Conservation (phyloP, 352 stramenopile genomes). For the Phytophthora hibernalis region DNA sequence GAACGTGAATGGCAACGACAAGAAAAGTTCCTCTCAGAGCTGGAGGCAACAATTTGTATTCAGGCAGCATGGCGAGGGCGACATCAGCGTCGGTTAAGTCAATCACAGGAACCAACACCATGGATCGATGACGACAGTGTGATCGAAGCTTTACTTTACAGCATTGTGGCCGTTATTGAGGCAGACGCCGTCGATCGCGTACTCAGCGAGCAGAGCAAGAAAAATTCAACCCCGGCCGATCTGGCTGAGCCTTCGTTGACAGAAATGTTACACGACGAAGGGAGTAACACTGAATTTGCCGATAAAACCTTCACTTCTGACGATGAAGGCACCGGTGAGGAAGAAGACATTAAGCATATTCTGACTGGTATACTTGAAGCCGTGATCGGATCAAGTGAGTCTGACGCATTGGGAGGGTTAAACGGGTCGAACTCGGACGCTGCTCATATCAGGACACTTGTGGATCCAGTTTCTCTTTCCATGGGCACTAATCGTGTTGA, state of each 20-base stretch:
- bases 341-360: neutral
- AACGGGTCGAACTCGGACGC: neutral
- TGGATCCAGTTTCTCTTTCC: neutral
- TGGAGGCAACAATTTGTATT: constrained; percentile 55
- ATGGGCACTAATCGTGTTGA: neutral
- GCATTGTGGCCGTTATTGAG: constrained; percentile 24
- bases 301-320: neutral
- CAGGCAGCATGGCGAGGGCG: constrained; percentile 52
- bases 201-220: neutral
- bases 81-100: constrained; percentile 7
- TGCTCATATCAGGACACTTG: neutral
- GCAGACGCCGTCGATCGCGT: neutral
- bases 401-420: neutral
- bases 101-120: neutral
- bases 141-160: constrained; percentile 26
- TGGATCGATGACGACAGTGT: constrained; percentile 17
- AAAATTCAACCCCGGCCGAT: neutral
- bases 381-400: neutral
- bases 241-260: neutral
- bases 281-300: neutral
- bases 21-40: constrained; percentile 30
- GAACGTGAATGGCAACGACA: constrained; percentile 25
- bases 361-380: constrained; percentile 9
- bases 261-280: neutral
- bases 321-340: neutral